Evolutionary conservation across 768 basidiomycete species (phyloP), one percentile per base, ranked within the genome.

Genomic region (Lyophyllum atratum): DNA sequence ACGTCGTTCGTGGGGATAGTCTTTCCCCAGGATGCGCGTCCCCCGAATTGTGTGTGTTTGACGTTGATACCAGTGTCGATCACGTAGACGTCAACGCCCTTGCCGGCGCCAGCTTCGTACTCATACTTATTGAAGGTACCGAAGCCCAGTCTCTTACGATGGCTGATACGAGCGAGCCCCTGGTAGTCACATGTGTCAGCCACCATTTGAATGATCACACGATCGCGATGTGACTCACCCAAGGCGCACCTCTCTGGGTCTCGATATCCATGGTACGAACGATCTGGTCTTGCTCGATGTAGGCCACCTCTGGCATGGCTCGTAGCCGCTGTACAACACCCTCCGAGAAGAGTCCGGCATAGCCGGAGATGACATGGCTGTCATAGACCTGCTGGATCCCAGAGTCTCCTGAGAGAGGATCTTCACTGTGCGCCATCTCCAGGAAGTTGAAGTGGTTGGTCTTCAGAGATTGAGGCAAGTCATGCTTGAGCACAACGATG

Each of bases 111-210:
- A 0, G 67, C 8, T 51, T 92, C 79, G 68, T 89, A 91, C 52
- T 83, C 76, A 72, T 98, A 99, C 70, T 83, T 85, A 55, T 78
- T 85, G 80, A 97, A 98, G 12, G 93, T 98, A 33, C 83, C 72
- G 59, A 98, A 86, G 9, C 78, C 76, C 22, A 99, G 85, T 66
- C 73, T 85, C 12, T 76, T 58, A 44, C 95, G 85, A 76, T 99
- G 97, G 61, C 93, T 95, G 67, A 98, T 84, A 39, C 97, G 90
- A 44, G 97, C 95, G 44, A 99, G 87, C 68, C 97, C 97, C 97
- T 97, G 64, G 42, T 46, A 45, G 49, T 40, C 12, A 42, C 22
- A 59, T 42, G n/a, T 22, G 60, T 67, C 45, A 71, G 69, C 55
- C 21, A 34, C n/a, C n/a, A 21, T 40, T n/a, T 22, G 25, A 37